Base-by-base conservation (phyloP, 805 yeast species). In the Tetrapisispora nanseiensis region DNA sequence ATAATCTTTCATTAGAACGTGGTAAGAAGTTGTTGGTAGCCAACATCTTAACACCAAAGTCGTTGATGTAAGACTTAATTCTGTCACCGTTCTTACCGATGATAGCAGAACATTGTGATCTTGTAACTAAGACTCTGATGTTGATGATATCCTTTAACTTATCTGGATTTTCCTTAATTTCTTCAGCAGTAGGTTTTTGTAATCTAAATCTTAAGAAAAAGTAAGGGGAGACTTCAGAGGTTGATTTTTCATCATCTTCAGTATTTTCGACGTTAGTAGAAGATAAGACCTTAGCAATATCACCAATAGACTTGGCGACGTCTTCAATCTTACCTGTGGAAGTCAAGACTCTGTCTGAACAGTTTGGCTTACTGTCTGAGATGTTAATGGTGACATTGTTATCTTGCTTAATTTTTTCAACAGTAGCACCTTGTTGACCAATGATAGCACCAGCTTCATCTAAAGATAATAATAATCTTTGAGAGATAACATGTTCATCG, bases 371-470 rank as follows among this genome's bases (percentile, higher is more conserved):
- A 31, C 83, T 79, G 53, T 81, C 82, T 12, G 95, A 81, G 36
- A 87, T 86, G 15, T 94, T 95, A 4, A 95, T 95, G 57, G 82
- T 84, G 45, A 87, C 86, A 43, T 74, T 73, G 24, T 90, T 83
- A 45, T 74, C 74, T 39, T 76, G 86, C 50, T 95, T 72, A 37
- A 87, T 76, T 28, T 74, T 71, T 42, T 87, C 82, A 46, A 87
- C 86, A 42, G 81, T 81, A 39, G 72, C 69, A 36, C 96, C 96
- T 49, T 76, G 82, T 50, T 82, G 82, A 41, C 96, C 96, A 52
- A 87, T 87, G 47, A 87, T 76, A 47, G 86, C 83, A 15, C 95
- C 95, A 11, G 95, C 89, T 61, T 87, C 96, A 56, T 81, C 82
- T 42, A 87, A 75, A 2, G 92, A 78, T 16, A 87, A 82, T 23